Evolutionary conservation across 306 rosid species (phyloP).

Genomic region (Cucumis hystrix): DNA sequence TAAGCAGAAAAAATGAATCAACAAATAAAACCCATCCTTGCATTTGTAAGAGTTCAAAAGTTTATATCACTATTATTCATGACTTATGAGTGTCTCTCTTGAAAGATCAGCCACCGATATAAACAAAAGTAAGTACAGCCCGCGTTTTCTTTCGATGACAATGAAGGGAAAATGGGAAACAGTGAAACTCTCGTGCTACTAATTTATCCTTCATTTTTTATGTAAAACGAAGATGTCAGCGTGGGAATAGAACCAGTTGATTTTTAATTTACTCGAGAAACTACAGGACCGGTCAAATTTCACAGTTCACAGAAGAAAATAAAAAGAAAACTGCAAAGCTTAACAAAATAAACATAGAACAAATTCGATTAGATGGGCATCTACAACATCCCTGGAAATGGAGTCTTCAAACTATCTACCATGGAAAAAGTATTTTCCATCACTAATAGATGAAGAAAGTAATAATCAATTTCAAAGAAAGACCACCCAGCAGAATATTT

Average conservation of each 20-base stretch:
- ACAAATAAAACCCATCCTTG: neutral
- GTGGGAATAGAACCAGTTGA: neutral
- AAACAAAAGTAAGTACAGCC: neutral
- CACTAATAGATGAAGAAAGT: neutral
- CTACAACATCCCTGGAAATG: neutral
- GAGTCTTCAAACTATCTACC: neutral
- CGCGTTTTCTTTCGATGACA: neutral
- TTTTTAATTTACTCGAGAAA: neutral
- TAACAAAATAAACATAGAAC: neutral
- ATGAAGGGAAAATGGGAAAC: neutral
- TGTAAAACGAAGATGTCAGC: neutral
- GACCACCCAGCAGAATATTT: neutral
- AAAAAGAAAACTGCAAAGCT: neutral
- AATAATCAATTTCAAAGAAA: neutral
- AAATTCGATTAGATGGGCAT: neutral
- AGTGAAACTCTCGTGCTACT: neutral
- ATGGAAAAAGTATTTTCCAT: neutral
- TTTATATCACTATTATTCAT: neutral
- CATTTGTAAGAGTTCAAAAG: neutral
- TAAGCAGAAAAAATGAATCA: neutral
- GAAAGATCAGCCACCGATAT: neutral
- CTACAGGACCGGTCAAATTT: neutral
- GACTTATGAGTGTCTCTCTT: neutral
- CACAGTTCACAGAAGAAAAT: neutral
- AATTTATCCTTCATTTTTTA: neutral